Conservation (phyloP, 768 basidiomycete species). For the Trametes elegans region DNA sequence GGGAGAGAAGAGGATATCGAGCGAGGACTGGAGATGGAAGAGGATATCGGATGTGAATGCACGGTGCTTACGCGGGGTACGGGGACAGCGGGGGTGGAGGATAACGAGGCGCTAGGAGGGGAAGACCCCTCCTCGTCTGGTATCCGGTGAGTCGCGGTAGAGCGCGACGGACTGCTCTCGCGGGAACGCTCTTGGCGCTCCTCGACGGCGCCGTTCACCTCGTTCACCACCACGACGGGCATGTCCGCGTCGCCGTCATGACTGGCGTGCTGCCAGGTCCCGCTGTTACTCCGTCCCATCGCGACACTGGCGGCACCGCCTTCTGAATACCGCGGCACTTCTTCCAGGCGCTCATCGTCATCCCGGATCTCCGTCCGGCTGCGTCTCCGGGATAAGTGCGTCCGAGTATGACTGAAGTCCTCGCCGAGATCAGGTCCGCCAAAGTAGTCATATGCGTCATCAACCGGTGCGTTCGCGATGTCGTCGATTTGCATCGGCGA, state of each 20-base stretch:
- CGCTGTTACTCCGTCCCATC: slow-evolving; percentile 25
- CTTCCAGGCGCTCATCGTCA: slow-evolving; percentile 7
- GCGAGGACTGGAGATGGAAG: slow-evolving; percentile 20
- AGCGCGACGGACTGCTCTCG: slow-evolving; percentile 18
- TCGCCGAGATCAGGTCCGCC: slow-evolving; percentile 56
- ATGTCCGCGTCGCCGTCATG: slow-evolving; percentile 5
- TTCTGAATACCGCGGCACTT: slow-evolving; percentile 21
- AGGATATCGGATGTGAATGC: slow-evolving; percentile 35
- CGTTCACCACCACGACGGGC: slow-evolving; percentile 36
- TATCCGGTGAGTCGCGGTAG: neutral
- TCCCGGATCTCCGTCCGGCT: slow-evolving; percentile 16
- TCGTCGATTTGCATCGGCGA: slow-evolving; percentile 28
- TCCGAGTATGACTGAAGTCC: slow-evolving; percentile 34
- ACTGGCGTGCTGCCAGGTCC: slow-evolving; percentile 6
- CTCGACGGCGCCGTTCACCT: slow-evolving; percentile 31
- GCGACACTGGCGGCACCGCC: slow-evolving; percentile 26
- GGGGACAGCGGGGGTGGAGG: slow-evolving; percentile 23
- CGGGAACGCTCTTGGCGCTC: slow-evolving; percentile 32
- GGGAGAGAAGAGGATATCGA: slow-evolving; percentile 19
- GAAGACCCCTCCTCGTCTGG: slow-evolving; percentile 2
- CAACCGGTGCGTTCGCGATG: slow-evolving; percentile 36
- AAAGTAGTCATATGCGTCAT: slow-evolving; percentile 58
- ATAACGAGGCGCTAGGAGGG: slow-evolving; percentile 3
- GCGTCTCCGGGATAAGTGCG: slow-evolving; percentile 7
- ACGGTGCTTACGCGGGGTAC: slow-evolving; percentile 26